These are phyloP conservation scores for Fusarium begoniae DNA, from an alignment of 2,329 filamentous ascomycete genomes.

Conservation along the genomic window DNA sequence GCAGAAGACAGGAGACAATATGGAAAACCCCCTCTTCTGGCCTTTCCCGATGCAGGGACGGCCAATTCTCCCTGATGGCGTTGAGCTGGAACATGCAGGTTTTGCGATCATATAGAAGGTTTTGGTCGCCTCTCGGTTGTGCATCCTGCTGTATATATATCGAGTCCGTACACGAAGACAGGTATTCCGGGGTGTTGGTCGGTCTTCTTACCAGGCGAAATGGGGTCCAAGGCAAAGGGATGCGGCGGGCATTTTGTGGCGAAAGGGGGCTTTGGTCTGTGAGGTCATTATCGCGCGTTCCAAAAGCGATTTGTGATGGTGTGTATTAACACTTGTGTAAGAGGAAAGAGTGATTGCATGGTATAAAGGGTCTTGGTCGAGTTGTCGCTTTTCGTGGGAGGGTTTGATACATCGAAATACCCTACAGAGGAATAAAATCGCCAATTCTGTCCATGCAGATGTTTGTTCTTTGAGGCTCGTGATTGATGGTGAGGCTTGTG, in stretches of 20 bases:
- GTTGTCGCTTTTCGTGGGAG: neutral
- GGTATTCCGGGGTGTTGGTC: neutral
- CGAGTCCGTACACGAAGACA: neutral
- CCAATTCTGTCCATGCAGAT: neutral
- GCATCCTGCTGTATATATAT: neutral
- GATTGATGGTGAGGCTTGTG: neutral
- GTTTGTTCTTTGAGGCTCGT: neutral
- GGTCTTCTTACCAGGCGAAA: slow-evolving; percentile 16
- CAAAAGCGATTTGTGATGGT: slow-evolving; percentile 2
- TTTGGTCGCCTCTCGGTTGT: neutral
- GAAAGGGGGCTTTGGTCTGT: slow-evolving; percentile 6
- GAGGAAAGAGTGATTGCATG: neutral
- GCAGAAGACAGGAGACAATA: slow-evolving; percentile 47
- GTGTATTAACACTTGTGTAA: neutral
- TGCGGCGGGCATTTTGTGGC: slow-evolving; percentile 13
- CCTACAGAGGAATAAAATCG: neutral
- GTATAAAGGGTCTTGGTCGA: neutral
- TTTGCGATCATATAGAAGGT: slow-evolving; percentile 51
- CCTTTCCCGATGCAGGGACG: slow-evolving; percentile 69
- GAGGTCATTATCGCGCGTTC: neutral
- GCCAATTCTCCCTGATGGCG: slow-evolving; percentile 60
- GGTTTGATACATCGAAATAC: neutral
- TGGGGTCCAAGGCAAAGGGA: neutral
- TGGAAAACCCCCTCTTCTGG: slow-evolving; percentile 68
- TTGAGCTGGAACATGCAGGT: slow-evolving; percentile 60